phyloP scores from a whole-genome alignment of 371 early-diverging fungal species.

The Actinomucor elegans region DNA sequence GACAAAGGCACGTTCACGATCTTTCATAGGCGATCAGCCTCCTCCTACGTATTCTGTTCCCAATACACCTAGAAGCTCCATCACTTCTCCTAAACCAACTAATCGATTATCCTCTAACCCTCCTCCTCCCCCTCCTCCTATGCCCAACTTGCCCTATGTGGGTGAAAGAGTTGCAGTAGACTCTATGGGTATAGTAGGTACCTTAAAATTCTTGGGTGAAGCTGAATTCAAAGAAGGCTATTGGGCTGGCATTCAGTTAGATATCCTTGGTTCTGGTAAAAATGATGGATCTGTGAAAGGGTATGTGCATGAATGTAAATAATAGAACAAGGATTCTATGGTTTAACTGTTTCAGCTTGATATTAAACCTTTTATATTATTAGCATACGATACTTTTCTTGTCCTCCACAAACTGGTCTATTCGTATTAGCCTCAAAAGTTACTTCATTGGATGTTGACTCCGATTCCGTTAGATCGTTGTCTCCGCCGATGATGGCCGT shows the following conservation, averaged over 20 bases:
- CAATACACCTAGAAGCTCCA: slow-evolving; percentile 2
- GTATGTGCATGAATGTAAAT: slow-evolving; percentile 35
- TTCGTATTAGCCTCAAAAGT: slow-evolving; percentile 28
- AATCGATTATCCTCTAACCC: background rate
- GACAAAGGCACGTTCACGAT: slow-evolving; percentile 22
- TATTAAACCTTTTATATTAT: background rate
- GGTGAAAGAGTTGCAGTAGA: slow-evolving; percentile 74
- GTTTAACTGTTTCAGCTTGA: background rate
- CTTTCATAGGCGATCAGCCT: background rate
- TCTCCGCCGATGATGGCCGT: slow-evolving; percentile 39
- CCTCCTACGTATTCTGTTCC: background rate
- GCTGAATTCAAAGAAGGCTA: slow-evolving; percentile 68
- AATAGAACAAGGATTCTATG: too few species aligned
- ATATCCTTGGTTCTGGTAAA: slow-evolving; percentile 68
- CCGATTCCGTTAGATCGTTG: slow-evolving; percentile 29
- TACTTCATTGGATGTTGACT: slow-evolving; percentile 30
- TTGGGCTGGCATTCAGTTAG: slow-evolving; percentile 82
- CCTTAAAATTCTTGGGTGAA: slow-evolving; percentile 74
- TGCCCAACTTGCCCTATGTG: slow-evolving; percentile 17
- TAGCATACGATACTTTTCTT: slow-evolving; percentile 30
- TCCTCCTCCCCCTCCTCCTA: too few species aligned
- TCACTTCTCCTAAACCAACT: slow-evolving; percentile 7
- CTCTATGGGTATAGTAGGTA: slow-evolving; percentile 67
- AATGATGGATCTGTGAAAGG: slow-evolving; percentile 74
- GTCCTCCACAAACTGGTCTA: slow-evolving; percentile 32